Evolutionary conservation across 306 rosid species (phyloP), one percentile per base, ranked within the genome.

Genomic region (Dryas octopetala): DNA sequence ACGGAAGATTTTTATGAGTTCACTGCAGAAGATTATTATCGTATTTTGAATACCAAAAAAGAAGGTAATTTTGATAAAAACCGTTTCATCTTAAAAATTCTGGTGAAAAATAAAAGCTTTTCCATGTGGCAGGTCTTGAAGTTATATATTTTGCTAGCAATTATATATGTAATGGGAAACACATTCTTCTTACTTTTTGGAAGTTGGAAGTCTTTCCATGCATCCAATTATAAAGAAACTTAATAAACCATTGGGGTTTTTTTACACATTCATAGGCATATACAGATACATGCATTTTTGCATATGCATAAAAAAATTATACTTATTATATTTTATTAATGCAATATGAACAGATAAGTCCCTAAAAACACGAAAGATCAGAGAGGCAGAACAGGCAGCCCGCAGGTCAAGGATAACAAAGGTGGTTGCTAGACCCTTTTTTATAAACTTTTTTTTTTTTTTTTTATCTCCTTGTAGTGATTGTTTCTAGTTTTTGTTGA

Each of bases 311-410:
- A 17, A 23, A 48, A 3, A 13, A 38, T 43, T 58, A 13, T 53
- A 50, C 70, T 62, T 59, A 7, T 59, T 26, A 0, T 70, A 13
- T 44, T 58, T 43, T 16, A 6, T 41, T 40, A 52, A 14, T 75
- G 47, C 63, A 57, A 51, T 62, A 9, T 72, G 51, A 68, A 23
- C 91, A 95, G 98, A 90, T 74, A 95, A 95, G 62, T 78, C 58
- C 61, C 86, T 91, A 71, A 95, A 91, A 86, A 95, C 97, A 63
- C 88, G 91, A 51, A 91, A 89, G 79, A 59, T 95, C 62, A 87
- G 91, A 77, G 96, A 90, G 79, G 96, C 98, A 69, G 98, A 95
- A 81, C 85, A 81, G 86, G 91, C 88, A 45, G 88, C 98, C 65
- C 96, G 91, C 16, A 90, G 87, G 80, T 89, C 97, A 73, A 91